Conservation (phyloP, 164 flowering plant genomes). For the Berberis thunbergii region DNA sequence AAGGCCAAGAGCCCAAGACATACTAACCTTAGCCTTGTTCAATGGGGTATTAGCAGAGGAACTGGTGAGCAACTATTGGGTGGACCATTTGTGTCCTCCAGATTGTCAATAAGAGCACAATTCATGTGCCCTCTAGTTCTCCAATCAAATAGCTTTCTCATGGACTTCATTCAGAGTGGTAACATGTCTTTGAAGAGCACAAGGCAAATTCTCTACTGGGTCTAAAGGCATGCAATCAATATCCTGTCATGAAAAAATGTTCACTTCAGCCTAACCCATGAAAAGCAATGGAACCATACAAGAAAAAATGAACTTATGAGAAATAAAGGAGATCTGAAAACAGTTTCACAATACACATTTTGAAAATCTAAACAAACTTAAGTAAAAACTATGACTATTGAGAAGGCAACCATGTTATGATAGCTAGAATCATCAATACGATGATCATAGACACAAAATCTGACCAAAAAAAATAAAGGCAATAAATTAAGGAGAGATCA, state of each 20-base stretch:
- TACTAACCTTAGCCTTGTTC: constrained; percentile 37
- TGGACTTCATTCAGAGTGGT: constrained; percentile 20
- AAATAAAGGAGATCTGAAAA: no score
- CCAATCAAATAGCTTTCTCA: constrained; percentile 28
- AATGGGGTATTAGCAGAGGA: constrained; percentile 24
- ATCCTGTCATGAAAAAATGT: constrained; percentile 31
- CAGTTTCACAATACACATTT: no score
- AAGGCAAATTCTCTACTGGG: constrained; percentile 47
- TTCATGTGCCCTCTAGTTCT: constrained; percentile 18
- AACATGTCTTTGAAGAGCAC: constrained; percentile 32
- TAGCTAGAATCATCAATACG: no score
- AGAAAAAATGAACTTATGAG: background rate
- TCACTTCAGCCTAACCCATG: background rate
- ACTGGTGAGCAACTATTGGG: constrained; percentile 22
- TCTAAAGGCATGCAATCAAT: constrained; percentile 64
- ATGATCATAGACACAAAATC: no score
- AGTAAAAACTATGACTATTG: no score
- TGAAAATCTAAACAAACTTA: no score
- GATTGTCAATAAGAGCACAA: constrained; percentile 16
- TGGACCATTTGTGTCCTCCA: constrained; percentile 22
- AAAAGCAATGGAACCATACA: background rate
- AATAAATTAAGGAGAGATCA: no score
- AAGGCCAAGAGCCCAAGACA: background rate
- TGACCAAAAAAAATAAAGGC: no score
- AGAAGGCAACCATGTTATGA: no score